Evolutionary conservation across 805 yeast species (phyloP).

Genomic region (Metschnikowia kunwiensis): DNA sequence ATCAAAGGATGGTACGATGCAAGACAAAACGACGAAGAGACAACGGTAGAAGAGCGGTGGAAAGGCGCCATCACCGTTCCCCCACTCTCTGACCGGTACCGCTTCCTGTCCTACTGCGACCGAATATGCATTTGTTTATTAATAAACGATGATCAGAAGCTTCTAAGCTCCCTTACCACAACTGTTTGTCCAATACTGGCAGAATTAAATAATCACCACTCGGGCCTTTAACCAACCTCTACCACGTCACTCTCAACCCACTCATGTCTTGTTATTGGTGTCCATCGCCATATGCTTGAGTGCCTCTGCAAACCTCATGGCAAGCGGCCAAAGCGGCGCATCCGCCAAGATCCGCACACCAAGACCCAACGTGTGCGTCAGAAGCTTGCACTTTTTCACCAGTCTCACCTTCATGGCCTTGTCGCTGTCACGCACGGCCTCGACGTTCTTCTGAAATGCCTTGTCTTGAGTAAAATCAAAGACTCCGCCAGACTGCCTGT

Average conservation of each 20-base stretch:
- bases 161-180: no score
- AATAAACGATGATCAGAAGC: no score
- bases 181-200: no score
- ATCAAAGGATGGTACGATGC: no score
- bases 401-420: conserved; percentile 3
- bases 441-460: conserved; percentile 14
- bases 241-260: not conserved
- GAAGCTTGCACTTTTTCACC: conserved; percentile 44
- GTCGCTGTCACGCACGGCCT: conserved; percentile 1
- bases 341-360: conserved; percentile 78
- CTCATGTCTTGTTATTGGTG: not conserved
- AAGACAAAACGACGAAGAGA: no score
- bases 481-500: conserved; percentile 58
- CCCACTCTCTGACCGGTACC: no score
- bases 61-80: no score
- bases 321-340: conserved; percentile 86
- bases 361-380: conserved; percentile 57
- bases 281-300: conserved; percentile 52
- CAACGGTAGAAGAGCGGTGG: no score
- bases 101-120: no score
- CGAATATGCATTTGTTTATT: no score
- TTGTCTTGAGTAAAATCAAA: conserved; percentile 33
- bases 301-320: conserved; percentile 76
- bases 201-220: no score
- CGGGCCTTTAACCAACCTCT: not conserved